A percentile compares a stretch with the other conserved stretches of the same genome.
Evolutionary conservation across 2,329 filamentous ascomycete genomes (phyloP).

Genomic region (Neofusicoccum umdonicola): DNA sequence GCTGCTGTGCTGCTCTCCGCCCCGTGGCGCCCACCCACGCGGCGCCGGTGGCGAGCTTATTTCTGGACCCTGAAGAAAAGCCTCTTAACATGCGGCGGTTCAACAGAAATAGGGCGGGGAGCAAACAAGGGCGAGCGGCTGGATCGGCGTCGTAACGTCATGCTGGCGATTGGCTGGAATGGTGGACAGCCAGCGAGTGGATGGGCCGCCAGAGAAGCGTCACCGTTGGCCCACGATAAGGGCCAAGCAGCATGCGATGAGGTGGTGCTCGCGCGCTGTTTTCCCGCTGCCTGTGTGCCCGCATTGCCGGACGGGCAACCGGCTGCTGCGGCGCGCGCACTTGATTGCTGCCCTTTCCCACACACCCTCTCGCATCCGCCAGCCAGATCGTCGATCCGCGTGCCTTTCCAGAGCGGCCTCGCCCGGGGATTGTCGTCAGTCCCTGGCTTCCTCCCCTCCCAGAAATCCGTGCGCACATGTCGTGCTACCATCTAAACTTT

Average conservation of each 20-base stretch:
- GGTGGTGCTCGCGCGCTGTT: neutral
- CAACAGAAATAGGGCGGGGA: neutral
- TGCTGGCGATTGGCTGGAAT: neutral
- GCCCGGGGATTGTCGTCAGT: too few species aligned
- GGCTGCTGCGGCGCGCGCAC: neutral
- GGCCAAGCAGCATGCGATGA: neutral
- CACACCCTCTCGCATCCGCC: neutral
- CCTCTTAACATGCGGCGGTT: neutral
- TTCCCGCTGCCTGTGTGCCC: neutral
- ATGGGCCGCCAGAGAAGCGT: neutral
- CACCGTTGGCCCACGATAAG: neutral
- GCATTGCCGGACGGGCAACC: neutral
- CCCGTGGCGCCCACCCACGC: neutral
- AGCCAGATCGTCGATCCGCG: neutral
- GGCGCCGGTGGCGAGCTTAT: neutral
- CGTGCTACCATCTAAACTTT: conserved; percentile 3
- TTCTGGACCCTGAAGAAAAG: conserved; percentile 10
- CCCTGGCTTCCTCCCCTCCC: neutral
- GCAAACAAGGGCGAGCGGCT: neutral
- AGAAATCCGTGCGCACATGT: neutral
- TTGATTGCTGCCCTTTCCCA: neutral
- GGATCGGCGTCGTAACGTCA: neutral
- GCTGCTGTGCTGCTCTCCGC: neutral
- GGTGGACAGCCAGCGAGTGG: neutral
- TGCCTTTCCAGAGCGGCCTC: neutral